A percentile compares a stretch with the other conserved stretches of the same genome.
These are phyloP conservation scores for Rubia peregrina DNA, from an alignment of 305 asterid genomes.

Conservation along the genomic window DNA sequence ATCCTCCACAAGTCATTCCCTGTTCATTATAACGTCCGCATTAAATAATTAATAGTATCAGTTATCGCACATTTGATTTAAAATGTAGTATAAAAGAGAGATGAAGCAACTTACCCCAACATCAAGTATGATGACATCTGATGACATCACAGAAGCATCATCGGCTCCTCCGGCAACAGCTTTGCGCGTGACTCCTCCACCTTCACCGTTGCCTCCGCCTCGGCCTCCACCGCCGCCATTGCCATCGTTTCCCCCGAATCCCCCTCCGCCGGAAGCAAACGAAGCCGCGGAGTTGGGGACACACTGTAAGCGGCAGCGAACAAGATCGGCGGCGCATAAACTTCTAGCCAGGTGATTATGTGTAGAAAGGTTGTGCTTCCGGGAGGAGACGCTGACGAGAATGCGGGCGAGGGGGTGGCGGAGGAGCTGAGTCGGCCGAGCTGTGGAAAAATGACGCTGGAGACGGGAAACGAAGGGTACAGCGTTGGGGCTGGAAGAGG, in stretches of 20 bases:
- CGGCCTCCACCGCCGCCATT: slow-evolving; percentile 48
- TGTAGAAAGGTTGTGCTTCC: slow-evolving; percentile 5
- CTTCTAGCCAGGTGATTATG: slow-evolving; percentile 13
- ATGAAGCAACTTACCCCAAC: slow-evolving; percentile 57
- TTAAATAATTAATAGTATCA: not conserved
- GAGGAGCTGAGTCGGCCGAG: slow-evolving; percentile 14
- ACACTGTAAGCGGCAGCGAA: slow-evolving; percentile 32
- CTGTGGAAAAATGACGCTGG: slow-evolving; percentile 16
- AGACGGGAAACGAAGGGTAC: slow-evolving; percentile 12
- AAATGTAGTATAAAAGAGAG: not conserved
- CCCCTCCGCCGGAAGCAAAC: slow-evolving; percentile 66
- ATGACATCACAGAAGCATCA: slow-evolving; percentile 50
- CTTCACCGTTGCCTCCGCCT: slow-evolving; percentile 43
- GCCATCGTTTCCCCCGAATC: slow-evolving; percentile 47
- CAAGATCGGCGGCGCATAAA: slow-evolving; percentile 7
- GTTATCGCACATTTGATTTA: not conserved
- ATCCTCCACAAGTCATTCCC: slow-evolving; percentile 61
- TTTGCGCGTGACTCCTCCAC: slow-evolving; percentile 47
- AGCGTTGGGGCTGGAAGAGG: slow-evolving; percentile 11
- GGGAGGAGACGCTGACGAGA: slow-evolving; percentile 2
- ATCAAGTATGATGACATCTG: slow-evolving; percentile 85
- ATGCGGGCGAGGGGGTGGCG: slow-evolving; percentile 15
- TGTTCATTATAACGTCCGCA: slow-evolving; percentile 12
- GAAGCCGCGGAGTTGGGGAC: slow-evolving; percentile 47
- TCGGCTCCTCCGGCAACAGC: slow-evolving; percentile 47